Percentiles rank a stretch among this genome's conserved stretches.
Evolutionary conservation across 2,329 filamentous ascomycete genomes (phyloP).

Genomic region (Fusarium albosuccineum): DNA sequence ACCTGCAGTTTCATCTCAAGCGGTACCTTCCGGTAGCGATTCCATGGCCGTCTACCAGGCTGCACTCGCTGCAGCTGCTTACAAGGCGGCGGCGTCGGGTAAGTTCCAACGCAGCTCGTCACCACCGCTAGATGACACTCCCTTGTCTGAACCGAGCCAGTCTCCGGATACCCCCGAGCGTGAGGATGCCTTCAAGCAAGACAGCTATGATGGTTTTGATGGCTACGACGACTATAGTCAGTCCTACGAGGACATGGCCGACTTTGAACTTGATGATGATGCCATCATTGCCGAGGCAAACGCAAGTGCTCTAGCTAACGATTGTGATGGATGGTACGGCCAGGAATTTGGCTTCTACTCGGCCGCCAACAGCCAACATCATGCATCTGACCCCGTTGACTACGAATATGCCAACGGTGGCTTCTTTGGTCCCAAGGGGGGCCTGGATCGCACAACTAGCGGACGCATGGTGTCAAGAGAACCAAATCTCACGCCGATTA

Average conservation of each 20-base stretch:
- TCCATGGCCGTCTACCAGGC: slow-evolving; percentile 79
- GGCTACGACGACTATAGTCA: slow-evolving; percentile 60
- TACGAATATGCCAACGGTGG: slow-evolving; percentile 82
- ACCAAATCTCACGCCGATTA: slow-evolving; percentile 95
- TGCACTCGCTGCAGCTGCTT: slow-evolving; percentile 84
- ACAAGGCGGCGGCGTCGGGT: slow-evolving; percentile 79
- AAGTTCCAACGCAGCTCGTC: slow-evolving; percentile 76
- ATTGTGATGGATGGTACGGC: slow-evolving; percentile 94
- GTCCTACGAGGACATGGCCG: slow-evolving; percentile 73
- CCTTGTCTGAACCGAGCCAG: slow-evolving; percentile 25
- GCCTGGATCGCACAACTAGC: slow-evolving; percentile 76
- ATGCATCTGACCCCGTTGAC: slow-evolving; percentile 58
- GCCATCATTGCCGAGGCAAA: slow-evolving; percentile 96
- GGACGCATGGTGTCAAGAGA: slow-evolving; percentile 82
- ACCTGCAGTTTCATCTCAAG: slow-evolving; percentile 20
- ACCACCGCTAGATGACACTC: slow-evolving; percentile 50
- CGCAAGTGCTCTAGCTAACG: slow-evolving; percentile 90
- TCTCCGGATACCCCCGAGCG: slow-evolving; percentile 27
- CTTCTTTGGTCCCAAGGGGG: slow-evolving; percentile 84
- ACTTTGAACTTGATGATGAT: slow-evolving; percentile 83
- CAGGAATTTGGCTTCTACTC: slow-evolving; percentile 98
- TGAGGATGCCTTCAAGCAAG: slow-evolving; percentile 40
- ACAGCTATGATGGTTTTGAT: slow-evolving; percentile 62
- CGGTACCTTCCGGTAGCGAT: slow-evolving; percentile 26
- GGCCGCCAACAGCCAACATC: slow-evolving; percentile 59